Evolutionary conservation across 2,329 filamentous ascomycete species (phyloP).

Genomic region (Aspergillus sp.): DNA sequence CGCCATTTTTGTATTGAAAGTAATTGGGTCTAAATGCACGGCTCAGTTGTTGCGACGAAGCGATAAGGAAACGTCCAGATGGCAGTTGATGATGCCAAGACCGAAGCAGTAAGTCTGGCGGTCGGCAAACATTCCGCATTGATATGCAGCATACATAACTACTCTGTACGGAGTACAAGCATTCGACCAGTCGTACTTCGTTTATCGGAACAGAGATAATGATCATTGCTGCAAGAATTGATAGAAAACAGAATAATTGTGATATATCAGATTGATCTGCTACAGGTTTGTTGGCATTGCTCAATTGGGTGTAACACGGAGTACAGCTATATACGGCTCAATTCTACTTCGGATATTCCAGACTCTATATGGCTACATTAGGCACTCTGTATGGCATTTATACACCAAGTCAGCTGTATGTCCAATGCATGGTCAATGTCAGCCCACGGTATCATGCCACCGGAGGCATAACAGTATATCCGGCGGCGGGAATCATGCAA

Average conservation of each 20-base stretch:
- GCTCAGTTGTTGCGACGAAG: slow-evolving; percentile 1
- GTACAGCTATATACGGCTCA: too few relatives aligned
- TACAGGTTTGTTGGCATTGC: too few relatives aligned
- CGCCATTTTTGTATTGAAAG: slow-evolving; percentile 46
- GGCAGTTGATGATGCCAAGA: slow-evolving; percentile 13
- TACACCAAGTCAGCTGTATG: not conserved
- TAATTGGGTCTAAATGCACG: not conserved
- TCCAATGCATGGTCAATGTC: too few relatives aligned
- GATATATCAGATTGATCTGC: too few relatives aligned
- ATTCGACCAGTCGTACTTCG: not conserved
- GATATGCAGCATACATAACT: not conserved
- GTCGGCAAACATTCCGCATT: slow-evolving; percentile 1
- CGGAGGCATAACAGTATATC: too few relatives aligned
- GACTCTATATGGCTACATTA: not conserved
- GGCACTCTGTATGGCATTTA: not conserved
- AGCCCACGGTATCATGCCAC: too few relatives aligned
- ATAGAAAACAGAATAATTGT: too few relatives aligned
- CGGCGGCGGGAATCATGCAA: too few relatives aligned
- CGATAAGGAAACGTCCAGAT: slow-evolving; percentile 6
- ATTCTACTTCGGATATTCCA: too few relatives aligned
- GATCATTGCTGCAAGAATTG: too few relatives aligned
- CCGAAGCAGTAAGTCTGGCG: slow-evolving; percentile 12
- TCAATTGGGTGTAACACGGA: too few relatives aligned
- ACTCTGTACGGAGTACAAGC: not conserved
- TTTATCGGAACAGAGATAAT: too few relatives aligned